phyloP scores from a whole-genome alignment of 306 rosid species.

The Cyamopsis tetragonoloba region DNA sequence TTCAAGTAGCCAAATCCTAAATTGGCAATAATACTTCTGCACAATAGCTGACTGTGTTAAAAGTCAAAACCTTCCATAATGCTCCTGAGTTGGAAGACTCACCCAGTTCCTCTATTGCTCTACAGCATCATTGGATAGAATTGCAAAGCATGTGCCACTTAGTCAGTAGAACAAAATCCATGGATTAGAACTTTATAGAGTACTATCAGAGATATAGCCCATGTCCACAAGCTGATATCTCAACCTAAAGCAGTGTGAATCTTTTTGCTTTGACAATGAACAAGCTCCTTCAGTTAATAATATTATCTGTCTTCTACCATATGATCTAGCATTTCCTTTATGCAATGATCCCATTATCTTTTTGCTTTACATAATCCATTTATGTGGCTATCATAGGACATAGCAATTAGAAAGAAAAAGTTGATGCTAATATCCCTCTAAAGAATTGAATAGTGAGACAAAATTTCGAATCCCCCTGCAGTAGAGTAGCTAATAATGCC shows the following conservation, averaged over 20 bases:
- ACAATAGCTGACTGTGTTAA: too few relatives aligned
- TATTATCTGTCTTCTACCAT: slow-evolving; percentile 51
- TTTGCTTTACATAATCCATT: slow-evolving; percentile 26
- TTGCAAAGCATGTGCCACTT: slow-evolving; percentile 45
- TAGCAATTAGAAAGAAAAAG: slow-evolving; percentile 41
- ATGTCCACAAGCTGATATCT: slow-evolving; percentile 44
- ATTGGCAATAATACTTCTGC: too few relatives aligned
- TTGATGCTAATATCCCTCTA: slow-evolving; percentile 33
- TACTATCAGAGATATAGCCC: slow-evolving; percentile 48
- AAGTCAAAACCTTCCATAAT: slow-evolving; percentile 55
- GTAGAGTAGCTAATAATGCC: too few relatives aligned
- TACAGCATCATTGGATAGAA: slow-evolving; percentile 39
- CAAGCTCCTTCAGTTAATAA: slow-evolving; percentile 19
- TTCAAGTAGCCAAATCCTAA: too few relatives aligned
- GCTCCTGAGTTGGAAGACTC: neutral
- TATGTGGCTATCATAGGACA: slow-evolving; percentile 23
- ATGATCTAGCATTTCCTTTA: slow-evolving; percentile 61
- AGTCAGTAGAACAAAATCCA: slow-evolving; percentile 50
- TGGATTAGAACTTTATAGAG: slow-evolving; percentile 57
- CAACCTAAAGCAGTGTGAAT: slow-evolving; percentile 43
- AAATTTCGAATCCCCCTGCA: slow-evolving; percentile 29
- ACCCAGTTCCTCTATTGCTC: too few relatives aligned
- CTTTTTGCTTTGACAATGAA: slow-evolving; percentile 56
- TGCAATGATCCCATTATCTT: slow-evolving; percentile 41
- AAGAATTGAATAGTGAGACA: slow-evolving; percentile 42